Evolutionary conservation across 2,329 filamentous ascomycete genomes (phyloP), one percentile per base, ranked within the genome.

Genomic region (Pleomassaria siparia): DNA sequence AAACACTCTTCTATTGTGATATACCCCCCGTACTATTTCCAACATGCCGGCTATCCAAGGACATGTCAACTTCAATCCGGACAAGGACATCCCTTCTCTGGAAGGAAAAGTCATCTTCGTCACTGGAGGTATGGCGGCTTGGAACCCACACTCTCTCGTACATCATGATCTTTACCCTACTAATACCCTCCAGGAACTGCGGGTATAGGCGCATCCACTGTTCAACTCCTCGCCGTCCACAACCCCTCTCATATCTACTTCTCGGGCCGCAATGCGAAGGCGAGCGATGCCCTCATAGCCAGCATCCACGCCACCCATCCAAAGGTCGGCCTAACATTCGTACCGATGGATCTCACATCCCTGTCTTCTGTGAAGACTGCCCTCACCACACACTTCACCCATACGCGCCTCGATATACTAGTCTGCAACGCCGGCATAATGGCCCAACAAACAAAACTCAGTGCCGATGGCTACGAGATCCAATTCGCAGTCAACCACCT

Each of bases 401-500:
- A 53, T 50, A 28, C 53, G 46, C 63, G 67, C 2, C 63, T 77
- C 3, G 73, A 77, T 48, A 61, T 76, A 32, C 56, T 76, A 2
- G 61, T 76, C 39, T 58, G 63, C 53, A 76, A 76, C 49, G 75
- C 74, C 2, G 74, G 74, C 26, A 62, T 76, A 25, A 71, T 68
- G 46, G 56, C 56, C 2, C 44, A 52, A 18, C 54, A 60, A 16
- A 18, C 67, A 2, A 56, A 50, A 4, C 51, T 67, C 0, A 76
- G 74, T 10, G 54, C 59, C 20, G 73, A 78, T 24, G 74, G 74
- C 25, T 76, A 75, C 53, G 76, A 79, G 53, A 65, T 75, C 21
- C 74, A 77, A 46, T 73, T 78, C 44, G 76, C 72, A 11, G 74
- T 69, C 5, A 78, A 79, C 47, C 71, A 78, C 54, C 58, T 78